Base-by-base conservation (phyloP, 1,139 yeast species). In the Debaryomyces singareniensis region DNA sequence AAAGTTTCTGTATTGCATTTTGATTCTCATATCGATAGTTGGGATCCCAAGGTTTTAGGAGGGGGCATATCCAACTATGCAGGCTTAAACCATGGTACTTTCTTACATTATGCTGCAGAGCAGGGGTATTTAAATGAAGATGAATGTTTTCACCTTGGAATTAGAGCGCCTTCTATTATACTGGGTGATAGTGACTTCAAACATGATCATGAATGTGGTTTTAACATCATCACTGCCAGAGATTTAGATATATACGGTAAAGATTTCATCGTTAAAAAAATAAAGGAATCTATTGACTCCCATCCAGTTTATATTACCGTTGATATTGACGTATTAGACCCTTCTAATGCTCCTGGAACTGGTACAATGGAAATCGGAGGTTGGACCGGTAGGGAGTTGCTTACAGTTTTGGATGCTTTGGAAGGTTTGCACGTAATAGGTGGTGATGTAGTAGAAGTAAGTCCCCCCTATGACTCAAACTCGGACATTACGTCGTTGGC, bases 21-120 rank as follows among this genome's bases (percentile, higher is more conserved):
- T 36, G 79, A 73, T 42, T 65, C 76, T 25, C 79, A 73, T 44
- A 61, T 73, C 20, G 80, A 73, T 45, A 72, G 78, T 4, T 72
- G 78, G 78, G 61, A 72, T 42, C 79, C 79, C 2, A 47, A 53
- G 29, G 59, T 61, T 4, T 50, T 73, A 24, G 78, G 78, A 1
- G 78, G 78, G 1, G 74, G 68, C 1, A 47, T 72, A n/a, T 51
- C 73, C 3, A 55, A 68, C 33, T 72, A 73, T 35, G 63, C 71
- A 56, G 51, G 62, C n/a, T 44, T 73, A 30, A 73, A 71, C 38
- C 79, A 73, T 42, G 79, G 79, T 2, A 62, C 70, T 0, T 72
- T 71, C 36, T 53, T 73, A 26, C 78, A 73, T 44, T 41, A 36
- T 37, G 47, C 46, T 7, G 43, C 39, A 14, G 38, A 42, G 28